Evolutionary conservation across 148 eudicot species (phyloP), one percentile per base, ranked within the genome.

Genomic region (Chenopodium berlandieri): DNA sequence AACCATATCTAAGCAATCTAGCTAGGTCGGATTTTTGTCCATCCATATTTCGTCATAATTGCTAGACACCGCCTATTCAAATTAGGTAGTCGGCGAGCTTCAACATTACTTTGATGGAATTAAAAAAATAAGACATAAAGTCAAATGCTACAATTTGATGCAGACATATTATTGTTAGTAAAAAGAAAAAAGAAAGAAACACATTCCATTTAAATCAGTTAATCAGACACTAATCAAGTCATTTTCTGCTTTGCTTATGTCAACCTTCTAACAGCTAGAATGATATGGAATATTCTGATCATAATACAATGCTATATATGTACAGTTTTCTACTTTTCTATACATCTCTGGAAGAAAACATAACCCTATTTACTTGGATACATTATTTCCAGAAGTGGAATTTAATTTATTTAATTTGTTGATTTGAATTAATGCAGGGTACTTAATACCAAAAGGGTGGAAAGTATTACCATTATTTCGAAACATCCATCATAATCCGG

Each of bases 381-480:
- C 27, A 27, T 27, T 27, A 27, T 27, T 27, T 27, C 27, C 27
- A 27, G 27, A 27, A 27, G 5, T 62, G 32, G 75, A 76, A 23
- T 52, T 58, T 58, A 58, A 58, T 58, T 14, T 14, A 44, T 58
- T 27, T 27, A 27, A 27, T 27, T 27, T 27, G 27, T 27, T 58
- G 20, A 14, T 46, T 22, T 66, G 6, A 60, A 37, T 34, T 13
- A 58, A 64, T 50, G 85, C 93, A 96, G 99, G 99, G 11, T 94
- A 88, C 87, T 80, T 91, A 66, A 91, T 96, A 78, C 98, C 98
- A 54, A 92, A 91, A 80, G 97, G 99, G 7, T 95, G 99, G 99
- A 94, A 96, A 85, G 98, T 94, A 54, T 85, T 96, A 90, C 99
- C 99, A 70, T 76, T 96, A 80, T 96, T 96, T 84, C 88, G 99